A percentile compares a stretch with the other conserved stretches of the same genome.
Conservation (phyloP, 768 basidiomycete species). For the Lentinula detonsa region DNA sequence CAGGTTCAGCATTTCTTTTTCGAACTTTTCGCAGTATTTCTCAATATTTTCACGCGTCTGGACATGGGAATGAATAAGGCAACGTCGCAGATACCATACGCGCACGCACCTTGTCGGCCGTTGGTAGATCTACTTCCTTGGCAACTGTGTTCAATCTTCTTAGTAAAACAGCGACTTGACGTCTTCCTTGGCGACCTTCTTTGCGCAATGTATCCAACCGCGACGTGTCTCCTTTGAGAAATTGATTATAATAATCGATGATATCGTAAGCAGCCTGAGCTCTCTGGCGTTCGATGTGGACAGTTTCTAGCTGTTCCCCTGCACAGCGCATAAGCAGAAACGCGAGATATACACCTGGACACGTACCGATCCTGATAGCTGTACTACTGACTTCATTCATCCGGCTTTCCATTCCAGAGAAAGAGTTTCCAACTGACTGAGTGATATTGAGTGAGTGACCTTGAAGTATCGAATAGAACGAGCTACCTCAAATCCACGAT, state of each 20-base stretch:
- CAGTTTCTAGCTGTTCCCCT: slow-evolving; percentile 95
- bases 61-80: background rate
- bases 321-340: slow-evolving; percentile 7
- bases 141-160: slow-evolving; percentile 82
- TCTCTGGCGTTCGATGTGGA: slow-evolving; percentile 86
- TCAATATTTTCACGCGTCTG: slow-evolving; percentile 91
- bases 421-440: slow-evolving; percentile 84
- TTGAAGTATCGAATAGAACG: background rate
- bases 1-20: slow-evolving; percentile 95
- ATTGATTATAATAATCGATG: slow-evolving; percentile 91
- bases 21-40: slow-evolving; percentile 97
- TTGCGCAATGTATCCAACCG: slow-evolving; percentile 73
- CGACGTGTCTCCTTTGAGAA: slow-evolving; percentile 75
- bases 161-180: slow-evolving; percentile 82
- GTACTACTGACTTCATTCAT: slow-evolving; percentile 93
- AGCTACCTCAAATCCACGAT: slow-evolving; percentile 87
- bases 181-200: slow-evolving; percentile 84
- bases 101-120: slow-evolving; percentile 66
- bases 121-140: slow-evolving; percentile 87
- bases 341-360: background rate
- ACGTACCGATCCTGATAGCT: slow-evolving; percentile 85
- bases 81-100: background rate
- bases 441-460: slow-evolving; percentile 2
- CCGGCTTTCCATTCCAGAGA: slow-evolving; percentile 82
- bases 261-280: slow-evolving; percentile 94